Evolutionary conservation across 768 basidiomycete species (phyloP), one percentile per base, ranked within the genome.

Genomic region (Tylopilus sp.): DNA sequence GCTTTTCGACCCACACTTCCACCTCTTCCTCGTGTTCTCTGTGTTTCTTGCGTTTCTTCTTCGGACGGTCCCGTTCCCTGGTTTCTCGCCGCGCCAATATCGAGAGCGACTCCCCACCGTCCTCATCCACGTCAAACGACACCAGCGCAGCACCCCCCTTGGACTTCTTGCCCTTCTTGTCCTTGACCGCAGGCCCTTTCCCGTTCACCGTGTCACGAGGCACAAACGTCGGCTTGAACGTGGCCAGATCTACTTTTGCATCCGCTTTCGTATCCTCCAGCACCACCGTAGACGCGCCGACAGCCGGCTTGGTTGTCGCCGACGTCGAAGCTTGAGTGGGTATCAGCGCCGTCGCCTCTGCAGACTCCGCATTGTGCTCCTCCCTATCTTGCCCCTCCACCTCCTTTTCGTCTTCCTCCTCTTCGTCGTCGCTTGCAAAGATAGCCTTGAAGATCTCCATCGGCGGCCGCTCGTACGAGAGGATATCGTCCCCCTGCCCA

Each of bases 371-470:
- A 8, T 28, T 10, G 28, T 10, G 28, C 57, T 44, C 69, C 59
- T 67, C 18, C n/a, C 20, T 20, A 18, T 39, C 67, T 28, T 10
- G 8, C 28, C 28, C 7, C 11, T 7, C 28, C 28, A 5, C 28
- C 56, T 45, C 69, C 62, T 20, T 63, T 4, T 92, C 91, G 3
- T 84, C 84, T 9, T 84, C 88, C 17, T 83, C 85, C 31, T 91
- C 89, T 61, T 95, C 93, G 40, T 92, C 91, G 53, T 92, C 91
- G 69, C 90, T 93, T 11, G 93, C 95, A 66, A 99, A 99, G 53
- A 99, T 98, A 3, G 95, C 94, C 66, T 95, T 97, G 77, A 98
- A 99, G 40, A 98, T 83, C 62, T 93, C 88, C 79, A 93, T 90
- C 6, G 84, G 74, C 2, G 97, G 95, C 35, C 88, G 79, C 59